Conservation (phyloP, 2,329 filamentous ascomycete genomes). For the Trichoderma afroharzianum region DNA sequence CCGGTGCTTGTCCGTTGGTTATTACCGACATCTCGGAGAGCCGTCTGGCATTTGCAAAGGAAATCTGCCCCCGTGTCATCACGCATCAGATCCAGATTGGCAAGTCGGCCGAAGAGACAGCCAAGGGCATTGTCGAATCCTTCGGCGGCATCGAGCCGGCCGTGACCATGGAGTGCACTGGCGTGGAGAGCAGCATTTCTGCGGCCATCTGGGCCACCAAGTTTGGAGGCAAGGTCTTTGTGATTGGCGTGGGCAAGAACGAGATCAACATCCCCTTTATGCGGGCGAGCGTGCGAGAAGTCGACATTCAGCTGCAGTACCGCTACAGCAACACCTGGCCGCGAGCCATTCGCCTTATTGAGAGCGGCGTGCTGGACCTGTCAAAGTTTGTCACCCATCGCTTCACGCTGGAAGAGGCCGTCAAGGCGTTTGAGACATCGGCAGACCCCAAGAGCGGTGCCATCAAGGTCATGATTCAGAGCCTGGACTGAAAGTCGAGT, state of each 20-base stretch:
- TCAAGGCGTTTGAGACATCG: slow-evolving; percentile 86
- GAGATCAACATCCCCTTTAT: slow-evolving; percentile 97
- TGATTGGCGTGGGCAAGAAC: slow-evolving; percentile 92
- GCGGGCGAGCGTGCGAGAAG: slow-evolving; percentile 83
- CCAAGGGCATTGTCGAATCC: slow-evolving; percentile 60
- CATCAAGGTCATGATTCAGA: slow-evolving; percentile 98
- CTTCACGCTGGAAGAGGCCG: slow-evolving; percentile 78
- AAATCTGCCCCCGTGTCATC: slow-evolving; percentile 72
- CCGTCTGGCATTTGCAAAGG: slow-evolving; percentile 78
- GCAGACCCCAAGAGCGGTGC: slow-evolving; percentile 84
- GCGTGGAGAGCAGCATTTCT: slow-evolving; percentile 83
- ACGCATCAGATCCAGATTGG: slow-evolving; percentile 72
- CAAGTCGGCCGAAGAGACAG: slow-evolving; percentile 66
- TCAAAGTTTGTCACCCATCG: slow-evolving; percentile 83
- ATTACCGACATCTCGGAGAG: slow-evolving; percentile 94
- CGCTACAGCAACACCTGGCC: slow-evolving; percentile 97
- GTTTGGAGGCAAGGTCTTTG: slow-evolving; percentile 95
- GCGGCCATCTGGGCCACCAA: slow-evolving; percentile 85
- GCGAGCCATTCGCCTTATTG: slow-evolving; percentile 80
- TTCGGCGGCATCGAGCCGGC: slow-evolving; percentile 79
- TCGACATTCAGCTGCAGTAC: slow-evolving; percentile 96
- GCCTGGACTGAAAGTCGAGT: slow-evolving; percentile 39
- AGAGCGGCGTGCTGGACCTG: slow-evolving; percentile 79
- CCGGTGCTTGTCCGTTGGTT: slow-evolving; percentile 84
- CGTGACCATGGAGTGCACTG: slow-evolving; percentile 87